Percentiles rank a stretch among this genome's conserved stretches.
phyloP scores from a whole-genome alignment of 192 early-diverging fungal species.

The Coemansia biformis region DNA sequence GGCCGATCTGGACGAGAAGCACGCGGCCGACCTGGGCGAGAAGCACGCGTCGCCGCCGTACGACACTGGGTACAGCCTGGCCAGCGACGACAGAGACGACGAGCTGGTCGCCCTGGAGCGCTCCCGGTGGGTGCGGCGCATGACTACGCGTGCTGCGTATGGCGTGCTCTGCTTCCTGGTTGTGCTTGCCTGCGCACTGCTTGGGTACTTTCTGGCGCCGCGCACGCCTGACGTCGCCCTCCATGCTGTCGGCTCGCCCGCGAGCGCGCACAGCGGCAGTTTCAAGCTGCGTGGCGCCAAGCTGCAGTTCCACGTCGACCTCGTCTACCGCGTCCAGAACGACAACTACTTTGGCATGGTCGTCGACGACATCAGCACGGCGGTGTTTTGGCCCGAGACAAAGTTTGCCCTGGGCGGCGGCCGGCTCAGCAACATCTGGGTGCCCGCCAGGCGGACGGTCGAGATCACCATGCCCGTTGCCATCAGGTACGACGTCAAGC shows the following conservation, averaged over 20 bases:
- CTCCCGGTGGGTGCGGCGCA: conserved; percentile 19
- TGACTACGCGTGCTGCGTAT: conserved; percentile 20
- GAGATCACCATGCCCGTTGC: conserved; percentile 43
- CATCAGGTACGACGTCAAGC: conserved; percentile 45
- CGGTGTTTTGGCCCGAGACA: conserved; percentile 46
- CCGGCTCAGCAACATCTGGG: conserved; percentile 33
- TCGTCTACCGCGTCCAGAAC: conserved; percentile 45
- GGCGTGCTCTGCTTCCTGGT: conserved; percentile 9
- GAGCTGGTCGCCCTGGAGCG: conserved; percentile 42
- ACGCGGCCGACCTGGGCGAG: conserved; percentile 6
- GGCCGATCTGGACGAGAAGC: not conserved
- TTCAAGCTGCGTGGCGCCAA: conserved; percentile 46
- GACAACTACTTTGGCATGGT: conserved; percentile 45
- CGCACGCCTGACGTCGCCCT: conserved; percentile 29
- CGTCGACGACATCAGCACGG: conserved; percentile 43
- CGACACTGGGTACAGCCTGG: conserved; percentile 10
- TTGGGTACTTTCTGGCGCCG: conserved; percentile 34
- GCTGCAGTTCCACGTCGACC: conserved; percentile 45
- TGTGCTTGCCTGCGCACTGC: conserved; percentile 21
- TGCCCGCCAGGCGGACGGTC: conserved; percentile 32
- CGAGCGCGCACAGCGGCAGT: conserved; percentile 7
- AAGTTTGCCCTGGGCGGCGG: conserved; percentile 50
- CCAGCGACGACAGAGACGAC: conserved; percentile 22
- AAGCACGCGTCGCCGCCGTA: conserved; percentile 34
- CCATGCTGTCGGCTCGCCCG: conserved; percentile 28